A percentile compares a stretch with the other conserved stretches of the same genome.
Conservation (phyloP, 2,329 filamentous ascomycete species). For the Passalora sequoiae region DNA sequence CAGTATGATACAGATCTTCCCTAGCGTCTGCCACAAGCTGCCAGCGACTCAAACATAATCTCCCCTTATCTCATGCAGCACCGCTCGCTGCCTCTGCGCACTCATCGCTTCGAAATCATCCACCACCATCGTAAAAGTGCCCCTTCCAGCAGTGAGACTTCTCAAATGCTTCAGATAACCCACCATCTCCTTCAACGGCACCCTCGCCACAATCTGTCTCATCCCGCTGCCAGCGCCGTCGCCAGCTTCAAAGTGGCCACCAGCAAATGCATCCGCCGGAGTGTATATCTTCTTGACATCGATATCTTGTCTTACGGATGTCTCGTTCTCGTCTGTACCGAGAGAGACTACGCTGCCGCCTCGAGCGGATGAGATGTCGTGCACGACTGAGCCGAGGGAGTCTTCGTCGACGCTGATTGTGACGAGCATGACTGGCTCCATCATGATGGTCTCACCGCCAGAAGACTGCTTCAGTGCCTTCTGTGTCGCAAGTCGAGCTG, state of each 20-base stretch:
- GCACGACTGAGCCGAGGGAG: constrained; percentile 73
- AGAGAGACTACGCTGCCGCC: constrained; percentile 71
- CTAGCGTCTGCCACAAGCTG: no score
- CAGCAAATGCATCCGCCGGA: constrained; percentile 74
- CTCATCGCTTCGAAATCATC: constrained; percentile 66
- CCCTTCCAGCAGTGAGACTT: constrained; percentile 80
- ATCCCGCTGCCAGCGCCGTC: constrained; percentile 16
- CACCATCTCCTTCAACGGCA: constrained; percentile 94
- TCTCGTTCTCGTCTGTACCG: constrained; percentile 35
- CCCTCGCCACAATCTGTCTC: constrained; percentile 69
- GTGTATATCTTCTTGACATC: constrained; percentile 75
- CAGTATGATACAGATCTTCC: no score
- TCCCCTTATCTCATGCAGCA: constrained; percentile 40
- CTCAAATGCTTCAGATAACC: constrained; percentile 86
- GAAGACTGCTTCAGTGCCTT: constrained; percentile 63
- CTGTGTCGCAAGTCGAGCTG: constrained; percentile 62
- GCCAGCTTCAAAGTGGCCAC: constrained; percentile 13
- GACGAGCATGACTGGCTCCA: constrained; percentile 92
- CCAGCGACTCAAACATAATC: constrained; percentile 24
- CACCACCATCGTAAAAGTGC: constrained; percentile 69
- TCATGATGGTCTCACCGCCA: constrained; percentile 55
- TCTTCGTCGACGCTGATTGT: constrained; percentile 80
- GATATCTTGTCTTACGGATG: constrained; percentile 44
- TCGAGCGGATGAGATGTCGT: constrained; percentile 69
- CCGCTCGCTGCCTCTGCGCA: constrained; percentile 54